Base-by-base conservation (phyloP, 345 rosid species). In the Hibiscus trionum region DNA sequence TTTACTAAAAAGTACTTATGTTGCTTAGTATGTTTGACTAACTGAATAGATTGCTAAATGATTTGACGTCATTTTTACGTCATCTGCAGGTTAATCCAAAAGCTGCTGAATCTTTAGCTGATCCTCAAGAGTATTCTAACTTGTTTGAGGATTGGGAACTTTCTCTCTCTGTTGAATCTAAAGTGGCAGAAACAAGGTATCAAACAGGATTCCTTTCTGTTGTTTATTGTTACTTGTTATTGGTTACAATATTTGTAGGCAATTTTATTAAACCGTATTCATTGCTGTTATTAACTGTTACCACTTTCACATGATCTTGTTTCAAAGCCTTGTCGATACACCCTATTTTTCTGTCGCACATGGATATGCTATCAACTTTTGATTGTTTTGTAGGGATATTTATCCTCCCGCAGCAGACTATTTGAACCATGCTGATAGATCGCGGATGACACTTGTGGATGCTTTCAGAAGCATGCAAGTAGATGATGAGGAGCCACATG, bases 121-220 rank as follows among this genome's bases (percentile, higher is more conserved):
- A 96, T 85, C 97, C 98, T 77, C 91, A 86, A 77, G 99, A 93
- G 85, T 96, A 96, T 80, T 82, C 98, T 56, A 93, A 93, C 83
- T 68, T 93, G 77, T 96, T 96, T 86, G 98, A 96, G 66, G 94
- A 96, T 87, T 91, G 98, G 99, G 96, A 93, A 88, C 84, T 91
- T 74, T 93, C 96, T 49, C 86, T 93, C 64, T 86, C 96, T 55
- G 85, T 95, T 3, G 99, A 95, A 79, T 82, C 89, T 74, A 93
- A 61, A 84, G 84, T 75, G 80, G 82, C 85, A 60, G 98, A 85
- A 82, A 80, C 86, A 74, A 88, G 99, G 99, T 95, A 82, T 55
- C 50, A 31, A 12, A 53, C 11, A 24, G 7, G 29, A 27, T 39
- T 59, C 17, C 58, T 70, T 44, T 50, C 1, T 39, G 56, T 11